Evolutionary conservation across 495 filamentous ascomycete genomes (phyloP).

Genomic region (Cenococcum geophilum): DNA sequence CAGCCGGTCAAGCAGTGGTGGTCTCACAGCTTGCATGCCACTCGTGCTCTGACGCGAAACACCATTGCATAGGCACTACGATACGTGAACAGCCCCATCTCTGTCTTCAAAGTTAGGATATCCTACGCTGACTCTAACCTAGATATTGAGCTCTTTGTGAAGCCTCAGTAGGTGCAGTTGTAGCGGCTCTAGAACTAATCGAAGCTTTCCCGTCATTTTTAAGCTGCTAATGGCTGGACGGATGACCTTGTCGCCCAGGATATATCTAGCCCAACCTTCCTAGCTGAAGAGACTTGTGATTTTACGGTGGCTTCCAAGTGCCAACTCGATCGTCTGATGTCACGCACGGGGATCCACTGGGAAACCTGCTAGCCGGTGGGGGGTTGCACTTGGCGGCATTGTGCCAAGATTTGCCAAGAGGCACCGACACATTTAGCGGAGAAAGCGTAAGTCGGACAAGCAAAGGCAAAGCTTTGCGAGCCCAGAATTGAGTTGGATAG

Average conservation of each 20-base stretch:
- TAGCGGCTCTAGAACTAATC: background rate
- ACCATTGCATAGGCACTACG: background rate
- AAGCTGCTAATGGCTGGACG: background rate
- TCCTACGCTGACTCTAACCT: too few relatives aligned
- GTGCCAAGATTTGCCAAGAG: background rate
- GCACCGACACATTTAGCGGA: background rate
- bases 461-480: background rate
- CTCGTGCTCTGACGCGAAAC: background rate
- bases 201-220: too few relatives aligned
- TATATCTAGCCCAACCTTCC: background rate
- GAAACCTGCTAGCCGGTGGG: background rate
- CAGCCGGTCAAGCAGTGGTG: too few relatives aligned
- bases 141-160: too few relatives aligned
- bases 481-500: background rate
- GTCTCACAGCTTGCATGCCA: too few relatives aligned
- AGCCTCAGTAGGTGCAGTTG: background rate
- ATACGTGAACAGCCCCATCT: background rate
- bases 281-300: background rate
- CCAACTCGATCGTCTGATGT: background rate
- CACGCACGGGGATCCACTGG: background rate
- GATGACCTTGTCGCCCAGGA: background rate
- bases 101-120: too few relatives aligned
- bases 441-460: background rate
- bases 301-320: background rate
- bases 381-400: background rate